Base-by-base conservation (phyloP, 1,139 yeast species). In the Trichomonascaceae sp. region DNA sequence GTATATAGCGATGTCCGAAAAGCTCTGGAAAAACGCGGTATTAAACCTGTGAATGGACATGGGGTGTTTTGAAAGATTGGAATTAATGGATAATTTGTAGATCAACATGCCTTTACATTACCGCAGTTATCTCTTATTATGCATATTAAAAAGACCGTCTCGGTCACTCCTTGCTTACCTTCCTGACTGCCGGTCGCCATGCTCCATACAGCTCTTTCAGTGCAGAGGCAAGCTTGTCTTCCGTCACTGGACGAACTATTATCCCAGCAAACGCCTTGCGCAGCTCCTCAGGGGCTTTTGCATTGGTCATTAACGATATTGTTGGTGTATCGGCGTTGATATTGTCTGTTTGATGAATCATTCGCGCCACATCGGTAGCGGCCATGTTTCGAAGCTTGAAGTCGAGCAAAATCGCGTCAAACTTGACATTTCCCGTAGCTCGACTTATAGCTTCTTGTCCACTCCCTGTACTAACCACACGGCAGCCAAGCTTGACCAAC, bases 371-470 rank as follows among this genome's bases (percentile, higher is more conserved):
- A 69, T 88, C 96, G 13, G 84, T 76, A 1, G 89, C 85, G 32
- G 77, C 76, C 39, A 87, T 75, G 60, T 84, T 83, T 13, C 87
- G 81, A 27, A 87, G 73, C 62, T 81, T 81, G 57, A 86, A 75
- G 1, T 93, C 93, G 0, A 95, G 84, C 58, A 91, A 76, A 41
- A 93, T 89, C 47, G 90, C 64, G 69, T 91, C 97, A 72, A 89
- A 93, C 63, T 82, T 84, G 24, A 89, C 88, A 54, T 84, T 85
- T 44, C 96, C 87, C 0, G 95, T 86, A 6, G 93, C 90, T 55
- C 95, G 72, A 57, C 95, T 78, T 13, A 90, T 81, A 53, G 90
- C 76, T 59, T 89, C 96, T 58, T 90, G 93, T 0, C 96, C 96
- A 58, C 85, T 84, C 0, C 83, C 75, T 6, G 87, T 87, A 1